Evolutionary conservation across 345 rosid genomes (phyloP).

Genomic region (Triadica sebifera): DNA sequence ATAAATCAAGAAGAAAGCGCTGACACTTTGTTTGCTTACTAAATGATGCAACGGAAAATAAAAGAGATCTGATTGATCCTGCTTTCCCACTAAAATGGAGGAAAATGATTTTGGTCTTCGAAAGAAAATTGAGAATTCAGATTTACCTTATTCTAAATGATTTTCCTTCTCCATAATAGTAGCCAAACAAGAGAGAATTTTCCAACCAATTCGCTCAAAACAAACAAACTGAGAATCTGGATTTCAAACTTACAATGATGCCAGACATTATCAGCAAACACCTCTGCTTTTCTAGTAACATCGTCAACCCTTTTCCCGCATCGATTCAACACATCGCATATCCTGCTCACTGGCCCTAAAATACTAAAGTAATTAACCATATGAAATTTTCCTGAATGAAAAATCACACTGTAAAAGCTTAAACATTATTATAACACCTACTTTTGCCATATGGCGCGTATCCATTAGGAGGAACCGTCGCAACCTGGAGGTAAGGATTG

Average conservation of each 20-base stretch:
- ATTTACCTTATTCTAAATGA: no score
- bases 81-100: no score
- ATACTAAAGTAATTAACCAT: not conserved
- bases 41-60: no score
- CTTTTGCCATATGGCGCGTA: conserved; percentile 32
- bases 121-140: no score
- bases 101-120: no score
- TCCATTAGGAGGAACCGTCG: conserved; percentile 27
- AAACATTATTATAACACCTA: conserved; percentile 23
- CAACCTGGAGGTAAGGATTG: conserved; percentile 46
- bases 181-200: no score
- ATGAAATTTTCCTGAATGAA: not conserved
- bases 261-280: conserved; percentile 54
- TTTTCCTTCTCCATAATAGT: no score
- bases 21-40: no score
- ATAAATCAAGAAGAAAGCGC: no score
- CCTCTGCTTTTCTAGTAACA: conserved; percentile 56
- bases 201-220: no score
- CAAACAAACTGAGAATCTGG: no score
- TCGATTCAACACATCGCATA: conserved; percentile 49
- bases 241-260: conserved; percentile 43
- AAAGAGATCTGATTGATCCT: no score
- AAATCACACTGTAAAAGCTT: not conserved
- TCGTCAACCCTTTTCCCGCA: conserved; percentile 61
- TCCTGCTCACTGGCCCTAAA: conserved; percentile 52